Base-by-base conservation (phyloP, 139 green algal genomes). In the Asterochloris sp. region DNA sequence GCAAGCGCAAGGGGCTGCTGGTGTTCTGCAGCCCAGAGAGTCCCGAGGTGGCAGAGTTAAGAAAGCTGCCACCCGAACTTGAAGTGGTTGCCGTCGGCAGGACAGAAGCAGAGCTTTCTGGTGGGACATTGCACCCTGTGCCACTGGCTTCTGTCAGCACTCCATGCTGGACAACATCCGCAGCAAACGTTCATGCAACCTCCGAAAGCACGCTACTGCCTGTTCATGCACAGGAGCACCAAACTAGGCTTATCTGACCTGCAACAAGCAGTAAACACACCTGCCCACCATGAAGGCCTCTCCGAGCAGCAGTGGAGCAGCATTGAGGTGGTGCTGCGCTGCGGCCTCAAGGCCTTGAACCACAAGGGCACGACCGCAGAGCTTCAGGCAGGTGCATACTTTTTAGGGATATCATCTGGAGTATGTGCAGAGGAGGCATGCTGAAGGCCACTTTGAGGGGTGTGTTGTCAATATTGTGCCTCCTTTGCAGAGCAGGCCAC, bases 241-340 rank as follows among this genome's bases (percentile, higher is more conserved):
- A 6, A 54, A 54, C 6, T 6, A 54, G 38, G 38, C 38, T 54
- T 2, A 10, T 54, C 38, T 10, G 4, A 54, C 38, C 38, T 6
- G 6, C 38, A 54, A 6, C 38, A 54, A 54, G 38, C 38, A 54
- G 38, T 6, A 54, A 2, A 54, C 38, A 6, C 38, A 54, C 38
- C 38, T 54, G 38, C 38, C 11, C 12, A 47, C 21, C 23, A 11
- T 68, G 38, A 76, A 86, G 83, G 21, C 23, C 68, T 92, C 38
- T 85, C 75, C 11, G 74, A 85, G 10, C 69, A 88, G n/a, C 82
- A 94, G 17, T 92, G 87, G 87, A 61, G 21, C 10, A 81, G 54
- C 10, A 78, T 94, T 0, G 69, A 91, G 1, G 88, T 93, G 16
- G 73, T 94, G 75, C 86, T 94, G 21, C 92, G 90, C 38, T 91